Evolutionary conservation across 1,284 basidiomycete genomes (phyloP).

Genomic region (Ceratobasidium theobromae): DNA sequence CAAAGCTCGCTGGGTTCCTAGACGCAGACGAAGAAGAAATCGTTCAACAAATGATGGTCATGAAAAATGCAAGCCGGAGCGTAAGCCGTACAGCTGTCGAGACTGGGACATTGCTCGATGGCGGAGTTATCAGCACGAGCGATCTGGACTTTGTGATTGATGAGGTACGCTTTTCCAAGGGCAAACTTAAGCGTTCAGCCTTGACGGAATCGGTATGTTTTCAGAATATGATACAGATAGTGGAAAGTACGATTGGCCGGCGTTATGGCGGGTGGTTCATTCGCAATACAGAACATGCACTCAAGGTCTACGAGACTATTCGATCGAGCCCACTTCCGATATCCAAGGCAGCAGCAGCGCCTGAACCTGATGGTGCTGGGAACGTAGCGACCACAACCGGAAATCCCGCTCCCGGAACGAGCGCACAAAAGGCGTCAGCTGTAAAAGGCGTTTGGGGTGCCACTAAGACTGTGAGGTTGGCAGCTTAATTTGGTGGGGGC

Average conservation of each 20-base stretch:
- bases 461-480: conserved; percentile 44
- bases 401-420: too few relatives aligned
- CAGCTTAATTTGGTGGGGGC: too few relatives aligned
- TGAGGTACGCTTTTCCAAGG: too few relatives aligned
- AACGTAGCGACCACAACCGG: too few relatives aligned
- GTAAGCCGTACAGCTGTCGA: conserved; percentile 58
- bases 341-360: conserved; percentile 37
- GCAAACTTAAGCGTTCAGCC: too few relatives aligned
- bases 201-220: too few relatives aligned
- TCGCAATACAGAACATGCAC: conserved; percentile 87
- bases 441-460: conserved; percentile 65
- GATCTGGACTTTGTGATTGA: conserved; percentile 96
- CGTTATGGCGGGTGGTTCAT: conserved; percentile 97
- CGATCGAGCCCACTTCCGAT: conserved; percentile 65
- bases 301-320: conserved; percentile 78
- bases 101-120: conserved; percentile 69
- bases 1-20: conserved; percentile 89
- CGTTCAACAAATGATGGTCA: conserved; percentile 94
- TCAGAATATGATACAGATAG: conserved; percentile 95
- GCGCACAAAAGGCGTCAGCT: conserved; percentile 37
- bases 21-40: conserved; percentile 79
- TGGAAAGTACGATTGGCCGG: conserved; percentile 88
- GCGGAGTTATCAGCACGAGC: conserved; percentile 84
- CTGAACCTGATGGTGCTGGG: neutral
- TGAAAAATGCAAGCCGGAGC: conserved; percentile 84